These are phyloP conservation scores for Ilyonectria destructans DNA, from an alignment of 2,329 filamentous ascomycete species.

Conservation along the genomic window DNA sequence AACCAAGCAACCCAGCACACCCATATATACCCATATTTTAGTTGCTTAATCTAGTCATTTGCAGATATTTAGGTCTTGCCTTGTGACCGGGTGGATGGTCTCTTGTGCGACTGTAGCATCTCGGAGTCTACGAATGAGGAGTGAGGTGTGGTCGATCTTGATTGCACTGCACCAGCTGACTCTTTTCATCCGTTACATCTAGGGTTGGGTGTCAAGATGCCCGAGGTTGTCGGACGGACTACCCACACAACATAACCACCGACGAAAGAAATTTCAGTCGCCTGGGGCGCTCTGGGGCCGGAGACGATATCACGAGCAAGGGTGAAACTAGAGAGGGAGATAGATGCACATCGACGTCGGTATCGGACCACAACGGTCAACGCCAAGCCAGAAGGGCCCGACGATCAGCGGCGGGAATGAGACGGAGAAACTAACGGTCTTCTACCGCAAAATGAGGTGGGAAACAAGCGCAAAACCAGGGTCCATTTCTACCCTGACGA, in stretches of 20 bases:
- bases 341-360: background rate
- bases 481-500: conserved; percentile 1
- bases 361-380: conserved; percentile 12
- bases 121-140: background rate
- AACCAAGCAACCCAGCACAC: background rate
- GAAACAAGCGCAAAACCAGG: conserved; percentile 4
- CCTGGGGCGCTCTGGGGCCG: background rate
- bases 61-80: background rate
- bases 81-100: background rate
- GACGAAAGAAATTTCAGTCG: background rate
- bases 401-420: conserved; percentile 12
- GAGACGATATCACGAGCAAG: background rate
- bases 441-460: background rate
- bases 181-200: background rate
- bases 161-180: conserved; percentile 4
- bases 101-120: background rate
- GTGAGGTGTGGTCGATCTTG: conserved; percentile 4
- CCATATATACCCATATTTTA: conserved; percentile 2
- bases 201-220: background rate
- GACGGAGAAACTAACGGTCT: background rate
- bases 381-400: background rate
- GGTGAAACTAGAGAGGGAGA: conserved; percentile 1
- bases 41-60: background rate
- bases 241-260: background rate
- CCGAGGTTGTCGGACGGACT: background rate